Base-by-base conservation (phyloP, 768 basidiomycete species). In the Suillus fuscotomentosus region DNA sequence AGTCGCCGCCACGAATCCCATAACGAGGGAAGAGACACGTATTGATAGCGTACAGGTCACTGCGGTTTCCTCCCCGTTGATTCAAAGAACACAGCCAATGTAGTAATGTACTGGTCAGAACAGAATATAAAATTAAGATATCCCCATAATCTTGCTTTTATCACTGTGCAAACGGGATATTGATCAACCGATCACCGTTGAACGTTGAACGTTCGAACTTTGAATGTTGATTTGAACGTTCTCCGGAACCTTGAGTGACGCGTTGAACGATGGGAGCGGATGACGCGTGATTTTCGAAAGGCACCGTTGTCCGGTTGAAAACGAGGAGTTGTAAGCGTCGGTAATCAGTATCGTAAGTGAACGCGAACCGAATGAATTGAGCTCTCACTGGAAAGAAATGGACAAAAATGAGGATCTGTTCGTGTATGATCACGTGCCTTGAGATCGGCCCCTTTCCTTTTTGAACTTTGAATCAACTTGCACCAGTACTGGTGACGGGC, bases 11-110 rank as follows among this genome's bases (percentile, higher is more conserved):
- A 36, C 59, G 65, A 22, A 63, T 63, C 22, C 70, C 73, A 57
- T 69, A 70, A 10, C 69, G 55, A n/a, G 68, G 60, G 0, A 75
- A 67, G 38, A 73, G 73, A 4, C 66, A 62, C 1, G 61, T 72
- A 61, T 55, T 74, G 72, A 53, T 65, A 70, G 31, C 63, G 31
- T 5, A 71, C 66, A 43, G 71, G 73, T 6, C 65, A 60, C 60
- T 74, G 72, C 1, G 70, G 72, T n/a, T 67, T 65, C 27, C 43
- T 24, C 13, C 66, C 61, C 22, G 24, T 27, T 41, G 38, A 65
- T 60, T 2, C 24, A 41, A 74, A 74, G 45, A 73, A 50, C 20
- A 61, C 7, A 14, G 39, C 39, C 27, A n/a, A 50, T 20, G 20
- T 61, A 48, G 22, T 48, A 14, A 50, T 20, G 20, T 61, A 48